Evolutionary conservation across 208 protist genomes (phyloP), one percentile per base, ranked within the genome.

Genomic region (Leptomonas pyrrhocoris): DNA sequence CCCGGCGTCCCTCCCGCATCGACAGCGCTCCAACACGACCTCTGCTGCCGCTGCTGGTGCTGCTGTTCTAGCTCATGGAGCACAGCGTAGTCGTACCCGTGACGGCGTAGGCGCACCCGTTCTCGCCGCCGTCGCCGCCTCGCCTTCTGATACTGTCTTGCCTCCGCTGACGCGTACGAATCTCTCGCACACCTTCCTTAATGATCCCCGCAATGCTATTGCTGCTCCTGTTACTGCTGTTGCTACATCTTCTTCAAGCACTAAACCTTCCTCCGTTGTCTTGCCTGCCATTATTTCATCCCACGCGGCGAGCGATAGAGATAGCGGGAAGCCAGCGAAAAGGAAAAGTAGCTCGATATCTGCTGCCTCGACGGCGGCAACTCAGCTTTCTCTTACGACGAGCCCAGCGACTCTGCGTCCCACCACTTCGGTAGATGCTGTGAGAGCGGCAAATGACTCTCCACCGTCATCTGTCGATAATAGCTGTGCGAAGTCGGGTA

Each of bases 111-210:
- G 38, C 38, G 38, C 38, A 13, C 38, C 38, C 38, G 13, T 42
- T 42, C 9, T 42, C 38, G 13, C 13, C 51, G 7, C 40, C 63
- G 19, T 30, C 54, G 12, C n/a, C n/a, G n/a, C n/a, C n/a, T n/a
- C n/a, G n/a, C n/a, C n/a, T n/a, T 55, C 65, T 1, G 21, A 21
- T 25, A 51, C 21, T 36, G 38, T n/a, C 21, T 42, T 74, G 21
- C 68, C 68, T 21, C 38, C 43, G 23, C 53, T 74, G 40, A 61
- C 59, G 9, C 68, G 60, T 60, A 8, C 68, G 0, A 46, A 34
- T 2, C 42, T 60, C 9, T 11, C 68, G 34, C 25, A 18, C 49
- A 30, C 49, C 28, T 38, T 49, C 13, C 27, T 38, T 8, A 12
- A 36, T 60, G 55, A 46, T 46, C 5, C 13, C 4, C 43, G 2